A percentile compares a stretch with the other conserved stretches of the same genome.
Conservation (phyloP, 768 basidiomycete genomes). For the Lentinus tigrinus region DNA sequence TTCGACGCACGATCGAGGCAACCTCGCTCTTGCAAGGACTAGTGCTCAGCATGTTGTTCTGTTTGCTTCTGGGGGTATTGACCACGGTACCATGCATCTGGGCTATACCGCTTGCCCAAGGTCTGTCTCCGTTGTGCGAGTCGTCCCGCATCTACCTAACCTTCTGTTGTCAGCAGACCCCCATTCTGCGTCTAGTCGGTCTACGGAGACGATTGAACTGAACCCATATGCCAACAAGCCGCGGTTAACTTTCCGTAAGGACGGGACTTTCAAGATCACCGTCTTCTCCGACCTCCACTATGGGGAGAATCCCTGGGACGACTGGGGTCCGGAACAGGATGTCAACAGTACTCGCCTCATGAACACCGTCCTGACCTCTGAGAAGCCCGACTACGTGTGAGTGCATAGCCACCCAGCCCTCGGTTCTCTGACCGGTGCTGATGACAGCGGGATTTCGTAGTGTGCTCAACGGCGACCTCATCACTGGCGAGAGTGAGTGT, state of each 20-base stretch:
- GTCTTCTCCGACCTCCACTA: conserved; percentile 77
- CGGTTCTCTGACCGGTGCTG: neutral
- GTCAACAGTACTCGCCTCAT: conserved; percentile 59
- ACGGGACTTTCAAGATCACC: conserved; percentile 70
- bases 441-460: conserved; percentile 34
- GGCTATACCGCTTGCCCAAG: neutral
- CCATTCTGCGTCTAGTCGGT: neutral
- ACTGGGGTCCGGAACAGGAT: conserved; percentile 69
- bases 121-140: neutral
- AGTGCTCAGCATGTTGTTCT: too few relatives aligned
- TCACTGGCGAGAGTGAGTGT: conserved; percentile 65
- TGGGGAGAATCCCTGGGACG: conserved; percentile 73
- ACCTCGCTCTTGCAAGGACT: too few relatives aligned
- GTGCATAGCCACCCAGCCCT: conserved; percentile 22
- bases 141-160: too few relatives aligned
- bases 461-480: conserved; percentile 70
- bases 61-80: too few relatives aligned
- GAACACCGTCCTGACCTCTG: conserved; percentile 51
- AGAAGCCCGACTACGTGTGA: conserved; percentile 71
- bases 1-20: too few relatives aligned
- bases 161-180: neutral
- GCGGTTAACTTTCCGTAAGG: conserved; percentile 51
- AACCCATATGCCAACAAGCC: conserved; percentile 47
- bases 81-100: too few relatives aligned
- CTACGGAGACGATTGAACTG: conserved; percentile 13